These are phyloP conservation scores for Astrocystis sublimbata DNA, from an alignment of 495 filamentous ascomycete species.

Conservation along the genomic window DNA sequence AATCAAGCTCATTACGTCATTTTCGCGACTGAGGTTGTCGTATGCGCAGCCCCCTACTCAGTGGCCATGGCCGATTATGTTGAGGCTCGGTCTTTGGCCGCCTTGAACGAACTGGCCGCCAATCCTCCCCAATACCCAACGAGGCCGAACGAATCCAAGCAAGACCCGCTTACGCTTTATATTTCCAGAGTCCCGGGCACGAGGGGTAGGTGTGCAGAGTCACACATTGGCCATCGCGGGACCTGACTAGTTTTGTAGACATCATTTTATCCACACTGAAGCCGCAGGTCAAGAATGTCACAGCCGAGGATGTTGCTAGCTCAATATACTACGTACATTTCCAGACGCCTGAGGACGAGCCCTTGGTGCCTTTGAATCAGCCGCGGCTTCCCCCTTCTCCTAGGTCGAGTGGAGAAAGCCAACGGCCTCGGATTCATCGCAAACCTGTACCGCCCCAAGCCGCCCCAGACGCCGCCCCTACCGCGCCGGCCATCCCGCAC, in stretches of 20 bases:
- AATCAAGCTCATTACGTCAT: background rate
- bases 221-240: conserved; percentile 16
- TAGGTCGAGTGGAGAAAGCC: conserved; percentile 50
- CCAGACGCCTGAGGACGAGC: conserved; percentile 58
- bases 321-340: conserved; percentile 92
- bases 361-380: conserved; percentile 49
- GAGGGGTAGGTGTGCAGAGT: conserved; percentile 57
- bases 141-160: conserved; percentile 64
- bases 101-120: conserved; percentile 75
- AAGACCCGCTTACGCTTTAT: conserved; percentile 76
- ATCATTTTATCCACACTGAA: conserved; percentile 91
- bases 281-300: conserved; percentile 83
- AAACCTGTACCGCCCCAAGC: conserved; percentile 40
- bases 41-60: background rate
- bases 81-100: conserved; percentile 80
- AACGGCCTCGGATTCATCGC: conserved; percentile 41
- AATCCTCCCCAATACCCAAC: conserved; percentile 83
- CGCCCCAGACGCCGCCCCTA: conserved; percentile 16
- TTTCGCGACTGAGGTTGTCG: background rate
- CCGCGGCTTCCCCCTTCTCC: conserved; percentile 42
- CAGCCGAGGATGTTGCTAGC: conserved; percentile 79
- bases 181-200: conserved; percentile 91
- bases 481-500: conserved; percentile 9
- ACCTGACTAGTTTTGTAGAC: conserved; percentile 55
- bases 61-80: conserved; percentile 49